Evolutionary conservation across 352 stramenopile species (phyloP).

Genomic region (Phytophthora niederhauseri): DNA sequence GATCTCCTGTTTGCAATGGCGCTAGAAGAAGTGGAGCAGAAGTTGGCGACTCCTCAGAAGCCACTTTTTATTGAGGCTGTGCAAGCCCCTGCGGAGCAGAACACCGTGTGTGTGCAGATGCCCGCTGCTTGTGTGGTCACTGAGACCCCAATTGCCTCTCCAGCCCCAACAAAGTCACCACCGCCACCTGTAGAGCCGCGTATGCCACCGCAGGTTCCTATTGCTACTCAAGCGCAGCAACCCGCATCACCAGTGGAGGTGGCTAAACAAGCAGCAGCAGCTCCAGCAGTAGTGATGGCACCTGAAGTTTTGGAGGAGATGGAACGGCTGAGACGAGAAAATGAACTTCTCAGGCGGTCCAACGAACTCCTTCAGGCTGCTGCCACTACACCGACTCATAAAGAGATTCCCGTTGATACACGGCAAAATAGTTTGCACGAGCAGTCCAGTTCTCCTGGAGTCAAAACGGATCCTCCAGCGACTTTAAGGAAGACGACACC

Average conservation of each 20-base stretch:
- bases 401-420: background rate
- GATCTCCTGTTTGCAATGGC: constrained; percentile 70
- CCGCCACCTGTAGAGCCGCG: background rate
- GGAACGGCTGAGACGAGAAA: constrained; percentile 70
- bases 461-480: background rate
- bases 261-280: constrained; percentile 6
- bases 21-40: constrained; percentile 68
- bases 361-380: constrained; percentile 67
- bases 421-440: background rate
- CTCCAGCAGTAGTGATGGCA: constrained; percentile 5
- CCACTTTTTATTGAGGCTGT: background rate
- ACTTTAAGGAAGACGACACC: constrained; percentile 1
- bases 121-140: background rate
- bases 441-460: background rate
- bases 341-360: constrained; percentile 63
- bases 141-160: background rate
- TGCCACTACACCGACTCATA: constrained; percentile 21
- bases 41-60: constrained; percentile 43
- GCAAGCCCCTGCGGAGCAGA: constrained; percentile 3
- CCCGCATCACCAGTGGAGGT: background rate
- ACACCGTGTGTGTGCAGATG: constrained; percentile 2
- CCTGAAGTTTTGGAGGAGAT: constrained; percentile 61
- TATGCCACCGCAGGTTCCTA: background rate
- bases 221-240: constrained; percentile 14
- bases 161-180: constrained; percentile 1